Base-by-base conservation (phyloP, 495 filamentous ascomycete species). In the Cladorrhinum samala region DNA sequence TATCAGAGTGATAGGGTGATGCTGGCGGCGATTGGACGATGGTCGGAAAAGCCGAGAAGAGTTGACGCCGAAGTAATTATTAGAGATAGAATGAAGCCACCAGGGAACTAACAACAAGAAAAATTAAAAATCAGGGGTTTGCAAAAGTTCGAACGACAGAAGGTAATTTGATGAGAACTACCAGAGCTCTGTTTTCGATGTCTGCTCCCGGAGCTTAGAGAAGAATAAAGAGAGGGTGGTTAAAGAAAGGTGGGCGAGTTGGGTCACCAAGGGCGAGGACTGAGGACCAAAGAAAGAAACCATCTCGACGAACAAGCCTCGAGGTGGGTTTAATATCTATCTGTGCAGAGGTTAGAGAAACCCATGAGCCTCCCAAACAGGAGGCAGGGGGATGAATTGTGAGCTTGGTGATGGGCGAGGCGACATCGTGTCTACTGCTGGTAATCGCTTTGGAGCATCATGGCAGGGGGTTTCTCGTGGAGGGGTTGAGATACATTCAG, bases 131-230 rank as follows among this genome's bases (percentile, higher is more conserved):
- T 33, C 14, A 52, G 21, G 45, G n/a, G 50, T 20, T 49, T 25
- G 48, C 49, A 19, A 44, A 53, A 45, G 45, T 42, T 52, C 30
- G 46, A 60, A 60, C 46, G 48, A 52, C 45, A 48, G 56, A 39
- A 63, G 57, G 53, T 61, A 67, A 53, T 56, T 61, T 27, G 21
- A 66, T 64, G 59, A 70, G 72, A 77, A 74, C 75, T 77, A 68
- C 75, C 74, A 70, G 77, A 77, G 77, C 68, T 74, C 67, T 72
- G 73, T 68, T 68, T 64, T 61, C 60, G 57, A 56, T 50, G 55
- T 61, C 50, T 61, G 64, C 66, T 63, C 61, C 37, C 51, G 40
- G 55, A 52, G 61, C 54, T n/a, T 40, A 50, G 52, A 43, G 53
- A 49, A 52, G 41, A 46, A 52, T 54, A 60, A 49, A 38, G 54